Base-by-base conservation (phyloP, 2,329 filamentous ascomycete species). In the Bipolaris gigantea region DNA sequence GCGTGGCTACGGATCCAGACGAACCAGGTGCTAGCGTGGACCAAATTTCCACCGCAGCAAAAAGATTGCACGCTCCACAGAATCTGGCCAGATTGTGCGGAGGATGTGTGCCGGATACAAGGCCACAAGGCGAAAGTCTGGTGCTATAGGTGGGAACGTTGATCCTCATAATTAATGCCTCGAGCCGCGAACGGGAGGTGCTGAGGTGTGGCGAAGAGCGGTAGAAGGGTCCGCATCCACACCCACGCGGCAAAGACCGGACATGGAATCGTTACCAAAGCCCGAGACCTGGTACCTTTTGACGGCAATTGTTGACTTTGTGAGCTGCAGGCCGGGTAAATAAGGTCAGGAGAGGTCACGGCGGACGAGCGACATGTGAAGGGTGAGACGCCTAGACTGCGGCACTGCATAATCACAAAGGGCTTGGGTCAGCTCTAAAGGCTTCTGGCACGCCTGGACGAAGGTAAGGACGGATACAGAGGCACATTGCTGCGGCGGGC, bases 361-460 rank as follows among this genome's bases (percentile, higher is more conserved):
- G 21, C 33, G 33, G 43, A 11, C 43, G 19, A 27, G 43, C 10
- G 32, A 39, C 47, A 48, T 40, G 19, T 38, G 46, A 10, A 45
- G 18, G 19, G 32, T 50, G 33, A 40, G 21, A 56, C 60, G 60
- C 56, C 46, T 47, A 48, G 45, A 27, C 43, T 50, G 47, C 43
- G 50, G 44, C 46, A 35, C 55, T 50, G 57, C 56, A 58, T 64
- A 61, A 63, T 62, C 55, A 35, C 35, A 48, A 32, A 56, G 36
- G 59, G 59, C 57, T 58, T 41, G 57, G 50, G 41, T 34, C 19
- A 35, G 25, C 34, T 25, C 40, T 43, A 27, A 54, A 44, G 45
- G 30, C 34, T 50, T 43, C 23, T 44, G 50, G 23, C 16, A 13
- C 27, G n/a, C 8, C 21, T 15, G 39, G 39, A 23, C 39, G 25